A percentile compares a stretch with the other conserved stretches of the same genome.
Evolutionary conservation across 2,329 filamentous ascomycete genomes (phyloP).

Genomic region (Emmonsiellopsis sp.): DNA sequence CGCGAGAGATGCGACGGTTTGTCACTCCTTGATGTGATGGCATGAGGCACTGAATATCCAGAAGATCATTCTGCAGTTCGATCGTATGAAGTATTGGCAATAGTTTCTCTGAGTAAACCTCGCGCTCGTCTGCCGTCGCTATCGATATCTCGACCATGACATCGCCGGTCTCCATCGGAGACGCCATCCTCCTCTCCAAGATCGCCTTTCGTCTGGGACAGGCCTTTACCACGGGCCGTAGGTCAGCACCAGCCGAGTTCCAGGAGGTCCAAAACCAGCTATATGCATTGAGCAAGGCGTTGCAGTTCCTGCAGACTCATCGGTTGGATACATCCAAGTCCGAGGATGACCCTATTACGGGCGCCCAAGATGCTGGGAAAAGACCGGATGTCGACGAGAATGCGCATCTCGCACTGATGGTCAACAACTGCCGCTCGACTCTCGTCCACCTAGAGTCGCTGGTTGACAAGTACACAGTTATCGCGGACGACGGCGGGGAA

Average conservation of each 20-base stretch:
- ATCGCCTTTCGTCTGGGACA: background rate
- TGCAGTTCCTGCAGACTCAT: background rate
- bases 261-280: constrained; percentile 2
- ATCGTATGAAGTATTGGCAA: no score
- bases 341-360: background rate
- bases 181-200: background rate
- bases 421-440: background rate
- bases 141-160: background rate
- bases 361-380: background rate
- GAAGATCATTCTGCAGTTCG: no score
- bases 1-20: no score
- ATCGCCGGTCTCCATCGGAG: background rate
- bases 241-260: constrained; percentile 1
- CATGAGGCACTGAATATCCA: no score
- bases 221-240: background rate
- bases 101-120: no score
- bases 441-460: background rate
- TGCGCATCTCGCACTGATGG: background rate
- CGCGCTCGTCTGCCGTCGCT: no score
- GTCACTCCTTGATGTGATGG: no score
- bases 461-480: background rate
- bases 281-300: background rate
- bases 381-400: background rate
- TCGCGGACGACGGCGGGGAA: background rate
- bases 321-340: background rate